Conservation (phyloP, 179 eudicot species). For the Patellifolia procumbens region DNA sequence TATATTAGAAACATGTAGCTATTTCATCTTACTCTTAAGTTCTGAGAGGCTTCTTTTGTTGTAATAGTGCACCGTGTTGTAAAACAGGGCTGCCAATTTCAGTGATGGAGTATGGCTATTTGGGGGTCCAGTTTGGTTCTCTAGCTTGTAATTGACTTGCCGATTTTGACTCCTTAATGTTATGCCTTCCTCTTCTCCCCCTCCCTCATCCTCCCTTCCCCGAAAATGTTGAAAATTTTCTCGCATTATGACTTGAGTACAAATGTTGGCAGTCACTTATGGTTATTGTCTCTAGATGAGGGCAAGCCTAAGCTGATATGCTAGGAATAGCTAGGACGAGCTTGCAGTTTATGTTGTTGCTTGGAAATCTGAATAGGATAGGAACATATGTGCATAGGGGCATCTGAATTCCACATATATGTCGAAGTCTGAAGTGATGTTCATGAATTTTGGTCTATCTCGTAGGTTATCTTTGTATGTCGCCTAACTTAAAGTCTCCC, state of each 20-base stretch:
- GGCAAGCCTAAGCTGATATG: too few species aligned
- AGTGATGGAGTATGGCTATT: background rate
- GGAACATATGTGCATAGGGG: background rate
- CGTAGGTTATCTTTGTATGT: background rate
- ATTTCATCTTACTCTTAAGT: background rate
- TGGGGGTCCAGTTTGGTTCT: background rate
- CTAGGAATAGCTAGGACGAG: too few species aligned
- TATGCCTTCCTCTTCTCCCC: too few species aligned
- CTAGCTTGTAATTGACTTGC: background rate
- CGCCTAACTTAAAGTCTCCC: background rate
- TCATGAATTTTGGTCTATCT: background rate
- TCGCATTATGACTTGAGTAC: background rate
- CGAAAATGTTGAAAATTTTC: background rate
- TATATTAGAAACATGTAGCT: background rate
- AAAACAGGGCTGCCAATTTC: background rate
- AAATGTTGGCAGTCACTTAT: too few species aligned
- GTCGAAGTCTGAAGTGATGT: background rate
- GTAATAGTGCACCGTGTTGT: too few species aligned
- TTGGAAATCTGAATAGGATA: background rate
- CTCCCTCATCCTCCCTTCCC: background rate
- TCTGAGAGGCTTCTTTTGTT: background rate
- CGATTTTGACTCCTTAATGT: background rate
- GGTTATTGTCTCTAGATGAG: background rate
- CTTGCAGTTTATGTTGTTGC: background rate
- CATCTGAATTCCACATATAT: background rate